A percentile compares a stretch with the other conserved stretches of the same genome.
phyloP scores from a whole-genome alignment of 2,329 filamentous ascomycete genomes.

The Fusarium xyrophilum region DNA sequence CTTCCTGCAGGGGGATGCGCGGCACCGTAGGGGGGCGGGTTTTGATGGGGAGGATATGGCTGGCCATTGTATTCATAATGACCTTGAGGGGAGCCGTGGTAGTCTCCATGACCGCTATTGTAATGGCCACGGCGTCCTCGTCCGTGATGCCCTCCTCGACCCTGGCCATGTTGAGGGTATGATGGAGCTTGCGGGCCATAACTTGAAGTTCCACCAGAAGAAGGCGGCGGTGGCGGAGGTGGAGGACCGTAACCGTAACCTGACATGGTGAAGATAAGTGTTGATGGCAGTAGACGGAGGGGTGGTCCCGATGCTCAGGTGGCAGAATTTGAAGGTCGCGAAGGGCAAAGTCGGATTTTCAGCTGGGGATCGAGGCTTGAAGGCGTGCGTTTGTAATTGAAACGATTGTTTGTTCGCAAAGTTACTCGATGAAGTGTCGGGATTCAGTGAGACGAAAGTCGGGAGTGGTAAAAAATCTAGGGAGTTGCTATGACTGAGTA shows the following conservation, averaged over 20 bases:
- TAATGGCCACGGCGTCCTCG: constrained; percentile 52
- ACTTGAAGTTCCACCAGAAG: constrained; percentile 43
- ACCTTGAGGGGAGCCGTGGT: constrained; percentile 48
- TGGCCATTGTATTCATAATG: constrained; percentile 55
- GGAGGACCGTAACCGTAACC: constrained; percentile 63
- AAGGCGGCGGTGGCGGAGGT: constrained; percentile 55
- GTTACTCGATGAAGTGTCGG: neutral
- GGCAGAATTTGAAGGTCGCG: neutral
- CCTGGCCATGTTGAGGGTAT: constrained; percentile 49
- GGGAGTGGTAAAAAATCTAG: neutral
- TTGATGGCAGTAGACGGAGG: neutral
- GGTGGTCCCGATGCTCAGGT: neutral
- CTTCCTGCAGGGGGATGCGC: constrained; percentile 48
- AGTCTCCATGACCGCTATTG: constrained; percentile 50
- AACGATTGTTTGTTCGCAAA: neutral
- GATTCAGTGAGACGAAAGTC: neutral
- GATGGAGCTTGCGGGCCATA: constrained; percentile 51
- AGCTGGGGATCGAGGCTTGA: neutral
- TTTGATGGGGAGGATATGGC: constrained; percentile 46
- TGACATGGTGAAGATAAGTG: constrained; percentile 48
- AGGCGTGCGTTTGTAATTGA: neutral
- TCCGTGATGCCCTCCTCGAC: constrained; percentile 48
- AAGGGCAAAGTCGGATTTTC: neutral
- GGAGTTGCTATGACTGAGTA: neutral
- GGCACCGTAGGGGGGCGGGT: constrained; percentile 41